A percentile compares a stretch with the other conserved stretches of the same genome.
Conservation (phyloP, 805 yeast species). For the Yarrowia sp. region DNA sequence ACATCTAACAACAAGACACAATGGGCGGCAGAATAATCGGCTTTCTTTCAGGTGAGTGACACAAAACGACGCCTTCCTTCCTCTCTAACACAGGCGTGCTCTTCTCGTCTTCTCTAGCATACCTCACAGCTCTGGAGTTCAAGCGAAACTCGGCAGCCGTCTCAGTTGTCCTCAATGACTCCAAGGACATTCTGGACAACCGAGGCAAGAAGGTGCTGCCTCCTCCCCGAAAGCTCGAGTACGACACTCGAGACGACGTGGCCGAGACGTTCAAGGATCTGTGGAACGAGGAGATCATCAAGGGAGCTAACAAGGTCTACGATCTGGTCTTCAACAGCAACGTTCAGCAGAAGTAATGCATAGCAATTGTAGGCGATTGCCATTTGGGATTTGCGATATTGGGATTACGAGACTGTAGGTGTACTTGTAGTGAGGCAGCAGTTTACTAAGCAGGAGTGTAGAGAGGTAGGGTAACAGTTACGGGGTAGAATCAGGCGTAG, state of each 20-base stretch:
- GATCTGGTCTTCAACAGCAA: constrained; percentile 13
- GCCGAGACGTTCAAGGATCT: constrained; percentile 68
- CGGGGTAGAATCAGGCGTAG: no score
- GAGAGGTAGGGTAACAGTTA: no score
- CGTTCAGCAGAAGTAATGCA: constrained; percentile 17
- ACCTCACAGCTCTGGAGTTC: constrained; percentile 59
- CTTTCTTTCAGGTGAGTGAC: constrained; percentile 50
- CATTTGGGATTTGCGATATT: no score
- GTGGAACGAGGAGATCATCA: constrained; percentile 74
- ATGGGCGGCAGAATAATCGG: constrained; percentile 47
- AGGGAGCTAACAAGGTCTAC: constrained; percentile 56
- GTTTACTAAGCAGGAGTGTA: no score
- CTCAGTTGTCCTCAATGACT: constrained; percentile 47
- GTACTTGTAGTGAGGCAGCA: not conserved
- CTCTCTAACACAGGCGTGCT: constrained; percentile 52
- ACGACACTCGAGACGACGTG: constrained; percentile 47
- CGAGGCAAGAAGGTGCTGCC: constrained; percentile 46
- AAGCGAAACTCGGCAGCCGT: constrained; percentile 48
- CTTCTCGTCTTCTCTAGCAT: constrained; percentile 58
- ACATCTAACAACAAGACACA: not conserved
- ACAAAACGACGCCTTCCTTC: not conserved
- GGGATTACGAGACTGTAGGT: not conserved
- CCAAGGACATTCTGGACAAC: constrained; percentile 52
- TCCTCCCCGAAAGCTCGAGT: constrained; percentile 45
- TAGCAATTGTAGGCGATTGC: not conserved